Conservation (phyloP, 2,329 filamentous ascomycete species). For the Phoma sp. region DNA sequence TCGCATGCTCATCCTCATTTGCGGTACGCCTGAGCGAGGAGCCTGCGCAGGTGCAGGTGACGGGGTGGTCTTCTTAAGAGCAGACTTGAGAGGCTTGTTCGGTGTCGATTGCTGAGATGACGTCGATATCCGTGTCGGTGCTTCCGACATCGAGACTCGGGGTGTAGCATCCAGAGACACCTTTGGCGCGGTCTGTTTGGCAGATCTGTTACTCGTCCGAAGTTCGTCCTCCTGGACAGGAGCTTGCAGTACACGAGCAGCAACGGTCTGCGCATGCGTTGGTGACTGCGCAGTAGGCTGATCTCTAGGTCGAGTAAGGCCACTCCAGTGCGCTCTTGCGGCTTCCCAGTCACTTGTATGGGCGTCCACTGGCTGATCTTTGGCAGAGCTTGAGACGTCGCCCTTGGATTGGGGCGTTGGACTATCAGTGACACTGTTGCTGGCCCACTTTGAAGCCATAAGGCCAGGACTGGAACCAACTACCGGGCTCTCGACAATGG, state of each 20-base stretch:
- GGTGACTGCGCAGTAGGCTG: slow-evolving; percentile 10
- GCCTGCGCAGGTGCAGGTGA: slow-evolving; percentile 24
- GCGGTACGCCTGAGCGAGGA: slow-evolving; percentile 24
- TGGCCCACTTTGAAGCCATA: slow-evolving; percentile 34
- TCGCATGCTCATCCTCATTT: slow-evolving; percentile 49
- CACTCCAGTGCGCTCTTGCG: slow-evolving; percentile 73
- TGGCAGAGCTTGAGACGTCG: slow-evolving; percentile 2
- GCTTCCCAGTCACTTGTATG: slow-evolving; percentile 67
- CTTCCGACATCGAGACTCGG: slow-evolving; percentile 7
- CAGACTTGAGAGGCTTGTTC: slow-evolving; percentile 47
- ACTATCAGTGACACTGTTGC: slow-evolving; percentile 21
- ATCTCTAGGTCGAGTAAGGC: slow-evolving; percentile 67
- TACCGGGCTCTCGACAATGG: slow-evolving; percentile 68
- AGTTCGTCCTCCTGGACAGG: slow-evolving; percentile 16
- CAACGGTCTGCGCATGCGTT: slow-evolving; percentile 7
- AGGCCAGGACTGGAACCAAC: slow-evolving; percentile 29
- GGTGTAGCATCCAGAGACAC: background rate
- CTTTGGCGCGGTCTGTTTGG: background rate
- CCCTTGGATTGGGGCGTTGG: slow-evolving; percentile 20
- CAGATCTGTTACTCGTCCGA: slow-evolving; percentile 7
- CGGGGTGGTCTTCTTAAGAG: slow-evolving; percentile 48
- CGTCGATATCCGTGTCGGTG: slow-evolving; percentile 3
- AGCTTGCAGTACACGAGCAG: slow-evolving; percentile 18
- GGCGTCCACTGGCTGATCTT: slow-evolving; percentile 16
- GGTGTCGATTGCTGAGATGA: slow-evolving; percentile 22